A percentile compares a stretch with the other conserved stretches of the same genome.
These are phyloP conservation scores for Lachancea nothofagi DNA, from an alignment of 805 yeast species.

Conservation along the genomic window DNA sequence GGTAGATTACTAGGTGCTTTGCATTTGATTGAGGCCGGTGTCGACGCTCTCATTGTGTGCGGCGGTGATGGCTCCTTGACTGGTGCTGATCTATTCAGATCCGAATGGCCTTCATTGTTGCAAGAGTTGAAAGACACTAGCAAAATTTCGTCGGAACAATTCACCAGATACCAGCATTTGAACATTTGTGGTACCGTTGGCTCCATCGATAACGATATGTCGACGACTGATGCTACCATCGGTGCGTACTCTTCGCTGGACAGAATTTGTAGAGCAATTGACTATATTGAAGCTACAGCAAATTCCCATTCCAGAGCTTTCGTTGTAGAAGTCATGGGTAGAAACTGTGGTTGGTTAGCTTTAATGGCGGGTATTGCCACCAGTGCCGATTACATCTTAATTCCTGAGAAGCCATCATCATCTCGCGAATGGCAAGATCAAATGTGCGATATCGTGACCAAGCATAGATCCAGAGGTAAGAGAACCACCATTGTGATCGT, in stretches of 20 bases:
- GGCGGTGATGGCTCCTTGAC: slow-evolving; percentile 99
- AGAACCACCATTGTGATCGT: slow-evolving; percentile 94
- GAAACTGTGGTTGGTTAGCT: slow-evolving; percentile 99
- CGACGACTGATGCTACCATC: slow-evolving; percentile 94
- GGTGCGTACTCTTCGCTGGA: slow-evolving; percentile 94
- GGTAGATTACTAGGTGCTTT: slow-evolving; percentile 82
- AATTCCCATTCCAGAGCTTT: slow-evolving; percentile 95
- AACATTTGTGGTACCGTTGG: slow-evolving; percentile 94
- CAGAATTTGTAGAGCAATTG: slow-evolving; percentile 88
- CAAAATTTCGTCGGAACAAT: slow-evolving; percentile 53
- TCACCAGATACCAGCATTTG: slow-evolving; percentile 56
- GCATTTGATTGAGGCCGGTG: slow-evolving; percentile 79
- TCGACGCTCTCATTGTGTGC: slow-evolving; percentile 91
- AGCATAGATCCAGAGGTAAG: slow-evolving; percentile 83
- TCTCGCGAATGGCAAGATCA: slow-evolving; percentile 73
- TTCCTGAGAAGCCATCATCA: slow-evolving; percentile 89
- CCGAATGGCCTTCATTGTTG: slow-evolving; percentile 89
- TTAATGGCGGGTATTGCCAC: slow-evolving; percentile 96
- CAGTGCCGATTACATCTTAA: slow-evolving; percentile 88
- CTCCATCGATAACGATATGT: slow-evolving; percentile 97
- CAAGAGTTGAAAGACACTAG: slow-evolving; percentile 58
- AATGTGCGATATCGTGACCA: slow-evolving; percentile 63
- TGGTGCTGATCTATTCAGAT: slow-evolving; percentile 91
- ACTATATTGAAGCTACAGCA: slow-evolving; percentile 98
- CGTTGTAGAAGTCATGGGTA: slow-evolving; percentile 97